Evolutionary conservation across 345 rosid species (phyloP), one percentile per base, ranked within the genome.

Genomic region (Eucalyptus melliodora): DNA sequence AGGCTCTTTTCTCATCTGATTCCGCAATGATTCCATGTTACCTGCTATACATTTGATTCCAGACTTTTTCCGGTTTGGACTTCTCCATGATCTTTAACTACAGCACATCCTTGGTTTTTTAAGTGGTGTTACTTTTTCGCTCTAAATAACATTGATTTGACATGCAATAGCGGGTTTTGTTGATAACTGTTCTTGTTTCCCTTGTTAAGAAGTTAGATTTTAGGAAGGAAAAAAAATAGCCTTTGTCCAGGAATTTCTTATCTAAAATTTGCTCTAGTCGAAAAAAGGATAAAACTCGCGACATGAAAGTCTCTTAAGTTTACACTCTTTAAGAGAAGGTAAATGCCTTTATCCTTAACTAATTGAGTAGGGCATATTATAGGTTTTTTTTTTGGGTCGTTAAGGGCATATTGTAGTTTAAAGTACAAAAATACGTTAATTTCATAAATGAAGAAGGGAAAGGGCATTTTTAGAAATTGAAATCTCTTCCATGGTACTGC

Each of bases 171-270:
- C 30, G 14, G 30, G 13, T 56, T 56, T 56, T 56, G 37, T 65
- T 0, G 37, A 65, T 65, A n/a, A n/a, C 9, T 15, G 5, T 14
- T 30, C 80, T 67, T 69, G 9, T 15, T 15, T 67, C 40, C 19
- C 40, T 67, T 31, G 4, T 67, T 31, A 8, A 8, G 5, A 31
- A 31, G 80, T 31, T 69, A 0, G 1, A 31, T 69, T 69, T 67
- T 67, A 67, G 23, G 62, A 56, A 56, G 62, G 62, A 24, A 56
- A 56, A 56, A 24, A 56, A 4, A 56, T 56, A 24, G 12, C 13
- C 13, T 24, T 24, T 6, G 0, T n/a, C 40, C 40, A 8, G 40
- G 77, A n/a, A n/a, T 65, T n/a, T 0, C 17, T 65, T n/a, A 15
- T 16, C 11, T 65, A 65, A 65, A n/a, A n/a, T 65, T 65, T n/a